Evolutionary conservation across 805 yeast genomes (phyloP).

Genomic region (Candida boleticola): DNA sequence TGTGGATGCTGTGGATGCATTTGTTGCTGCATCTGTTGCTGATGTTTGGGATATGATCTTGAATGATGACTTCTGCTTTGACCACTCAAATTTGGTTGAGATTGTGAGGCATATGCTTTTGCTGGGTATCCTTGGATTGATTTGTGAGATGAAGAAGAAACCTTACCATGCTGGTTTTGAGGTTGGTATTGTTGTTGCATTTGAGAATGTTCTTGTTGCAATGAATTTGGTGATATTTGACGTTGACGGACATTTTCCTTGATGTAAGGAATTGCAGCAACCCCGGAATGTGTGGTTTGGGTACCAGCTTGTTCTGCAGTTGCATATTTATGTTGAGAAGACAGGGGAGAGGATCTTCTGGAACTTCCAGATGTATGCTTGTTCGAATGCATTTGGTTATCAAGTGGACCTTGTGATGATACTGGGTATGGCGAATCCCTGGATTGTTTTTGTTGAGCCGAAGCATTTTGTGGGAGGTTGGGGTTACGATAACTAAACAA

Average conservation of each 20-base stretch:
- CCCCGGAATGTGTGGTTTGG: conserved; percentile 1
- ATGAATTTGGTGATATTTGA: background rate
- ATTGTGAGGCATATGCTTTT: background rate
- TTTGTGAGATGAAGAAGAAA: background rate
- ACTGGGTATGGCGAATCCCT: conserved; percentile 23
- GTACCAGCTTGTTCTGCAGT: background rate
- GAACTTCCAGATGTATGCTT: conserved; percentile 2
- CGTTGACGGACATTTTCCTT: conserved; percentile 3
- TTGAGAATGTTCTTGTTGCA: background rate
- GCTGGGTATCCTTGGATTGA: conserved; percentile 5
- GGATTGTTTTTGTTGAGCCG: background rate
- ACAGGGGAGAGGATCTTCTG: conserved; percentile 1
- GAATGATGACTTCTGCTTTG: too few species aligned
- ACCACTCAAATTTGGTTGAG: too few species aligned
- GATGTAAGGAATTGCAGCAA: conserved; percentile 1
- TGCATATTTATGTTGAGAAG: background rate
- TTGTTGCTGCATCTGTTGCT: too few species aligned
- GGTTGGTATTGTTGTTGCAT: background rate
- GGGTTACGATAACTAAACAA: conserved; percentile 36
- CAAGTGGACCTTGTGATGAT: conserved; percentile 8
- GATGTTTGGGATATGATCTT: too few species aligned
- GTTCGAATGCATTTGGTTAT: conserved; percentile 9
- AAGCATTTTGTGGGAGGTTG: conserved; percentile 8
- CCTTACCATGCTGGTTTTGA: background rate
- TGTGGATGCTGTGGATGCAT: background rate